phyloP scores from a whole-genome alignment of 352 stramenopile species.

The Halophytophthora batemanensis region DNA sequence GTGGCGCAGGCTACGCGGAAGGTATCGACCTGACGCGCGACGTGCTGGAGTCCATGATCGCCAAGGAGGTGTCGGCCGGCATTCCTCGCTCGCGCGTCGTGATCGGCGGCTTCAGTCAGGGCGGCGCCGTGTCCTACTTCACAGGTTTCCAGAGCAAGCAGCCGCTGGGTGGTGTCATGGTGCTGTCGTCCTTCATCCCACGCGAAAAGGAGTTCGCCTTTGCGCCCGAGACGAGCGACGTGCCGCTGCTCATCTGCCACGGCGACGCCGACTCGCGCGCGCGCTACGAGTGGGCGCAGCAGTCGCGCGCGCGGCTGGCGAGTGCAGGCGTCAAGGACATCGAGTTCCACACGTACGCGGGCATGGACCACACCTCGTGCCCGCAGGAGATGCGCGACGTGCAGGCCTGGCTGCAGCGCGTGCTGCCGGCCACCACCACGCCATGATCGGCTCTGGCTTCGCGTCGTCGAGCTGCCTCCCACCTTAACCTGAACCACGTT shows the following conservation, averaged over 20 bases:
- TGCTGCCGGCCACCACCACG: constrained; percentile 31
- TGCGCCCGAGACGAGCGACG: constrained; percentile 37
- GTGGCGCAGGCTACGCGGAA: constrained; percentile 80
- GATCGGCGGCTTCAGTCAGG: constrained; percentile 93
- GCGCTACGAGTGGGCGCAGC: constrained; percentile 38
- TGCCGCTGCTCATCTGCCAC: constrained; percentile 72
- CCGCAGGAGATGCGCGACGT: constrained; percentile 56
- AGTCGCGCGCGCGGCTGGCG: constrained; percentile 44
- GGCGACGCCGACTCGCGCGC: constrained; percentile 53
- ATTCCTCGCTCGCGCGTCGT: constrained; percentile 90
- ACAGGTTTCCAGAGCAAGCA: constrained; percentile 64
- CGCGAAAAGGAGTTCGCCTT: constrained; percentile 46
- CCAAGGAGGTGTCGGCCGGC: constrained; percentile 50
- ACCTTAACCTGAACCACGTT: too few relatives aligned
- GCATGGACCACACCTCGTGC: constrained; percentile 52
- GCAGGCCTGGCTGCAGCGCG: constrained; percentile 41
- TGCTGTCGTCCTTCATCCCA: constrained; percentile 72
- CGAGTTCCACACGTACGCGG: constrained; percentile 57
- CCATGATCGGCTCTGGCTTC: too few relatives aligned
- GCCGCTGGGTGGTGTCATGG: constrained; percentile 62
- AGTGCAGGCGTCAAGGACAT: constrained; percentile 45
- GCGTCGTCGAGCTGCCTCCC: too few relatives aligned
- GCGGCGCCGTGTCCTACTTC: constrained; percentile 87
- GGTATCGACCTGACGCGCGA: constrained; percentile 83
- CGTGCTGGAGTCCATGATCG: constrained; percentile 66